A percentile compares a stretch with the other conserved stretches of the same genome.
Evolutionary conservation across 2,329 filamentous ascomycete genomes (phyloP).

Genomic region (Sarocladiaceae sp.): DNA sequence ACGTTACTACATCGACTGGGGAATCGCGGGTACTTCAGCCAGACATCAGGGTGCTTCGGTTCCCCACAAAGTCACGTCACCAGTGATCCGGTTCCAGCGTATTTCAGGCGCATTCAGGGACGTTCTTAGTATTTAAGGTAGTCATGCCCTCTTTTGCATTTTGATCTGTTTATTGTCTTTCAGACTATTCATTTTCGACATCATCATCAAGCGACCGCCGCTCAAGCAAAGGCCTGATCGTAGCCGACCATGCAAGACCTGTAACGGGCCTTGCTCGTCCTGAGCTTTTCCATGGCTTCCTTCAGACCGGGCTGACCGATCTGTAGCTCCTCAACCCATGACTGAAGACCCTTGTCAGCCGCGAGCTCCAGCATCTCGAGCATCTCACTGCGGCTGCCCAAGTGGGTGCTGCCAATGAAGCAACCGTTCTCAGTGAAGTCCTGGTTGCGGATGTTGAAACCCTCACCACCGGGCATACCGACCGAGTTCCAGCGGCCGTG

Average conservation of each 20-base stretch:
- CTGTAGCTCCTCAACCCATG: conserved; percentile 67
- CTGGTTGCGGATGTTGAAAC: conserved; percentile 65
- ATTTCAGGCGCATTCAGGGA: too few species aligned
- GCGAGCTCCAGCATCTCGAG: conserved; percentile 66
- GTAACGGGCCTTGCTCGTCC: conserved; percentile 66
- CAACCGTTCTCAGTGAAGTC: conserved; percentile 69
- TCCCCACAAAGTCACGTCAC: too few species aligned
- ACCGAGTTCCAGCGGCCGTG: conserved; percentile 76
- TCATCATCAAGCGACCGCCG: too few species aligned
- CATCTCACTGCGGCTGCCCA: conserved; percentile 65
- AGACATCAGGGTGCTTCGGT: conserved; percentile 5
- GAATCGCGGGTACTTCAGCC: too few species aligned
- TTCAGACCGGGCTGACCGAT: conserved; percentile 67
- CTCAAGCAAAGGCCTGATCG: conserved; percentile 56
- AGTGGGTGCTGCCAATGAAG: conserved; percentile 63
- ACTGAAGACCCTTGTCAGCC: conserved; percentile 61
- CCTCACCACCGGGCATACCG: conserved; percentile 70
- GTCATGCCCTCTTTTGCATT: too few species aligned
- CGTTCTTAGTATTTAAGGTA: too few species aligned
- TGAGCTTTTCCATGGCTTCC: conserved; percentile 61
- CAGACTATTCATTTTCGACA: too few species aligned
- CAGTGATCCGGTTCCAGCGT: too few species aligned
- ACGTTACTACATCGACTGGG: too few species aligned
- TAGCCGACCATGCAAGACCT: conserved; percentile 69
- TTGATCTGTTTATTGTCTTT: too few species aligned